Evolutionary conservation across 208 protist genomes (phyloP), one percentile per base, ranked within the genome.

Genomic region (Wallacemonas rigidus): DNA sequence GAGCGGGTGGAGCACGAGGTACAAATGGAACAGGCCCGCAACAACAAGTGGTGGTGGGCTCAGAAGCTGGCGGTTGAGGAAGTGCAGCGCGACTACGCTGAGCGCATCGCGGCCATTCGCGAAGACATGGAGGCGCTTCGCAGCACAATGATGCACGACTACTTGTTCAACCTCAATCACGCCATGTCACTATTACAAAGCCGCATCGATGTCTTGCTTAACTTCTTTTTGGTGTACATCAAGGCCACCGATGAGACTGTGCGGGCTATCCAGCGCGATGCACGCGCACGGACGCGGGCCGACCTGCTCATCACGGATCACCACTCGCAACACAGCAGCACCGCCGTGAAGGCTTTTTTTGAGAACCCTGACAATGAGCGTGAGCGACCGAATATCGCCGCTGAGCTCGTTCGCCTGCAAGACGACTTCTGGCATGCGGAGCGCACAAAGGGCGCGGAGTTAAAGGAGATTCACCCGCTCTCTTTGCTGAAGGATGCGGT

Each of bases 131-230:
- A 69, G n/a, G 39, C 15, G 39, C 43, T 75, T 60, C 71, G 54
- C n/a, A 47, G 54, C 47, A 62, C 47, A 38, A 65, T 65, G 60
- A 4, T 65, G 60, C 60, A 65, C 43, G 60, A 65, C 60, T 65
- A 84, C 11, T 70, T 84, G 39, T 71, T 67, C 38, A 69, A 45
- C 7, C 41, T 87, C n/a, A 39, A 67, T 35, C 55, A 65, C 15
- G 76, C 74, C 7, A 63, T 87, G 15, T 11, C 55, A 12, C 45
- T 64, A 7, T 43, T 81, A 15, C 79, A 87, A 47, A 79, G 67
- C 56, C 75, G 82, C 51, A 81, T 70, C 45, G 76, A 87, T 54
- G 82, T 60, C 43, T 48, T 87, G 48, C 72, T 81, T 4, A 80
- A 87, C 74, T 87, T 83, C 54, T 70, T 87, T 63, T 57, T 65